Conservation (phyloP, 2,329 filamentous ascomycete species). For the Fusarium sp. region DNA sequence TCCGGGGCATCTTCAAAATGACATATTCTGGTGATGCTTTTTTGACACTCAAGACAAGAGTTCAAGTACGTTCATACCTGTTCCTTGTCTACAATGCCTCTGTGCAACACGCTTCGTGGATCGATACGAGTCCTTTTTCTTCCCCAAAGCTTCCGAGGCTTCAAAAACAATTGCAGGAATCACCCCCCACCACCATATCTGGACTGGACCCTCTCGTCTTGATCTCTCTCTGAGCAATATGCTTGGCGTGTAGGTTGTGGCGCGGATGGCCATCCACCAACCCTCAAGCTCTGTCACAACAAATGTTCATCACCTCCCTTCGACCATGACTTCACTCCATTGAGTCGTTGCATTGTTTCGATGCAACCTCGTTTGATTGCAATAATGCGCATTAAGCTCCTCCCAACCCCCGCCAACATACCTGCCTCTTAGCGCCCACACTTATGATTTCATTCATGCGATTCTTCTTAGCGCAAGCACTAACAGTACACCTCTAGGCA, state of each 20-base stretch:
- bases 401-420: slow-evolving; percentile 13
- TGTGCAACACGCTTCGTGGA: slow-evolving; percentile 10
- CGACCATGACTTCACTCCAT: slow-evolving; percentile 4
- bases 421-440: slow-evolving; percentile 26
- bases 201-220: neutral
- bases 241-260: slow-evolving; percentile 10
- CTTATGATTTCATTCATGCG: slow-evolving; percentile 43
- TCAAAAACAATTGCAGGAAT: slow-evolving; percentile 5
- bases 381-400: slow-evolving; percentile 29
- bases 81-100: slow-evolving; percentile 10
- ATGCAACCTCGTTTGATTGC: slow-evolving; percentile 32
- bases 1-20: slow-evolving; percentile 99
- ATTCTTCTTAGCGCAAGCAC: slow-evolving; percentile 50
- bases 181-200: neutral
- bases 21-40: slow-evolving; percentile 96
- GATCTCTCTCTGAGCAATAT: neutral
- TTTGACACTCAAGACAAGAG: slow-evolving; percentile 92
- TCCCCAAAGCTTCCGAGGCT: slow-evolving; percentile 9
- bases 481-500: slow-evolving; percentile 73
- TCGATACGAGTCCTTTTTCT: slow-evolving; percentile 1
- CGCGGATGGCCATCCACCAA: slow-evolving; percentile 12
- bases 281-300: slow-evolving; percentile 13
- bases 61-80: slow-evolving; percentile 76
- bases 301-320: slow-evolving; percentile 5
- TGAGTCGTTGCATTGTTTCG: slow-evolving; percentile 22